A percentile compares a stretch with the other conserved stretches of the same genome.
phyloP scores from a whole-genome alignment of 306 rosid species.

The Albizia julibrissin region DNA sequence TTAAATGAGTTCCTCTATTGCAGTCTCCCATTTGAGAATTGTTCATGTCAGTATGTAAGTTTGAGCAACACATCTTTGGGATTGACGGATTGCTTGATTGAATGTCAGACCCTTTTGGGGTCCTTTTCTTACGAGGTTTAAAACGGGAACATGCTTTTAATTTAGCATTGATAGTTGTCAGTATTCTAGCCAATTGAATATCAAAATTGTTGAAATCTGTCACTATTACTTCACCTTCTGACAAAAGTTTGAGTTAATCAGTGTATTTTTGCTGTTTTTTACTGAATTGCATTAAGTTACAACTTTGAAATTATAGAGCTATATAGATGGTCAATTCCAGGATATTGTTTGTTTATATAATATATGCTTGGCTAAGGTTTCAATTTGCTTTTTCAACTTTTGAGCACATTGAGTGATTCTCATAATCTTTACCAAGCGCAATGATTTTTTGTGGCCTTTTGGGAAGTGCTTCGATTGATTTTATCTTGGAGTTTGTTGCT shows the following conservation, averaged over 20 bases:
- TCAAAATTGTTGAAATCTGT: constrained; percentile 2
- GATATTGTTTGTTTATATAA: not conserved
- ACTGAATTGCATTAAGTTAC: not conserved
- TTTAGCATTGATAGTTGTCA: not conserved
- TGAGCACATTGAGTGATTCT: not conserved
- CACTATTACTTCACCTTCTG: not conserved
- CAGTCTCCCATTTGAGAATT: not conserved
- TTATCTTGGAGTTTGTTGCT: not conserved
- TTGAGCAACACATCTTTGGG: not conserved
- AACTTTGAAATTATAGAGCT: not conserved
- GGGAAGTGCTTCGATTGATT: not conserved
- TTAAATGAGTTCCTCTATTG: not conserved
- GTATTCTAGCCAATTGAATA: not conserved
- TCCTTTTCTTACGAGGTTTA: not conserved
- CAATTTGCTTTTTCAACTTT: not conserved
- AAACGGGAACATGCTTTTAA: constrained; percentile 1
- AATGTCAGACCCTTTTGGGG: constrained; percentile 3
- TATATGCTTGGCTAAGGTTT: not conserved
- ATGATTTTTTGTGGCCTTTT: not conserved
- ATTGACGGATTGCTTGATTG: constrained; percentile 9
- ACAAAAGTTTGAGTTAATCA: not conserved
- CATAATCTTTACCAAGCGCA: not conserved
- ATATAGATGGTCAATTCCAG: not conserved
- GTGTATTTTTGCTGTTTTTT: not conserved
- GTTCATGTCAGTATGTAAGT: not conserved